Evolutionary conservation across 164 flowering plant species (phyloP).

Genomic region (Brasenia schreberi): DNA sequence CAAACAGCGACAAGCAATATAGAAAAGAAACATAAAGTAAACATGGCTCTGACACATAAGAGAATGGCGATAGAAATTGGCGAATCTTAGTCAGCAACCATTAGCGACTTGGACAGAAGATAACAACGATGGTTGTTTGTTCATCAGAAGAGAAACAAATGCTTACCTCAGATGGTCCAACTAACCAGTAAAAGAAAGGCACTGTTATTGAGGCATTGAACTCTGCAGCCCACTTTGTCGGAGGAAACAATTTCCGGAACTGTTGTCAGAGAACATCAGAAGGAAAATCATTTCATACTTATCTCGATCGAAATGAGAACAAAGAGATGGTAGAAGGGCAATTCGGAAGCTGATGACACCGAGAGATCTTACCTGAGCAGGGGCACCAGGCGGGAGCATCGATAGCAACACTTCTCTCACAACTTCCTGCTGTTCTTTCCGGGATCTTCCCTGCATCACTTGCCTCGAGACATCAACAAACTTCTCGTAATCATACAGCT

Average conservation of each 20-base stretch:
- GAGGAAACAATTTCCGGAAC: constrained; percentile 94
- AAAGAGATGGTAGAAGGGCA: neutral
- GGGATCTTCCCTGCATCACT: constrained; percentile 70
- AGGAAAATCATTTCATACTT: no score
- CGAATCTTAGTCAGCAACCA: no score
- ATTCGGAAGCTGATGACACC: neutral
- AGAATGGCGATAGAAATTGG: no score
- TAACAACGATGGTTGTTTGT: no score
- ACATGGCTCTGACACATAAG: no score
- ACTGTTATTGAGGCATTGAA: constrained; percentile 93
- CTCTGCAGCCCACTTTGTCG: constrained; percentile 88
- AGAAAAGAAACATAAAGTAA: no score
- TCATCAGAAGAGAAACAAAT: no score
- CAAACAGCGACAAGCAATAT: no score
- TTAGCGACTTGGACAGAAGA: no score
- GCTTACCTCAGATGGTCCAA: constrained; percentile 94
- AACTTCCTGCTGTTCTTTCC: constrained; percentile 67
- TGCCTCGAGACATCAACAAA: constrained; percentile 81
- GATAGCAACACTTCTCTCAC: constrained; percentile 86
- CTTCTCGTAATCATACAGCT: constrained; percentile 63
- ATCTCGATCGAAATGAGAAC: neutral
- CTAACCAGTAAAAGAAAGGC: constrained; percentile 93
- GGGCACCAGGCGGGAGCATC: constrained; percentile 98
- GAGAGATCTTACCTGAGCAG: constrained; percentile 48
- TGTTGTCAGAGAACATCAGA: constrained; percentile 13